Conservation (phyloP, 2,329 filamentous ascomycete genomes). For the Penicillium sclerotigenum region DNA sequence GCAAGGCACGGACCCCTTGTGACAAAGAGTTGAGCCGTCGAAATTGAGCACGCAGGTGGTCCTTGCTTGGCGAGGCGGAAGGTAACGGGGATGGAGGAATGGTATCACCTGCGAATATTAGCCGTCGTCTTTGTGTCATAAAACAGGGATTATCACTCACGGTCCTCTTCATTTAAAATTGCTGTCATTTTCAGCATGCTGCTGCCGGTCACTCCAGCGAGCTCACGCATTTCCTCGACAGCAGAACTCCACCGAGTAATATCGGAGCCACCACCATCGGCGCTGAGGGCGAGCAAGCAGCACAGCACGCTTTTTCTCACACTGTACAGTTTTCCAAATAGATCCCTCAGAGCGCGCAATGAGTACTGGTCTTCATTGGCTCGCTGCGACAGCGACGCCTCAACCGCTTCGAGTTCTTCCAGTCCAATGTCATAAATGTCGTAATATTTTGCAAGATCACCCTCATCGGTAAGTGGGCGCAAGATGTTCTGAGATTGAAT, state of each 20-base stretch:
- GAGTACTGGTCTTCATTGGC: constrained; percentile 74
- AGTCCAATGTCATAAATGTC: constrained; percentile 81
- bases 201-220: constrained; percentile 60
- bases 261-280: constrained; percentile 72
- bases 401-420: constrained; percentile 68
- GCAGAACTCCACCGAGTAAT: constrained; percentile 75
- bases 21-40: constrained; percentile 85
- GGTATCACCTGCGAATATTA: constrained; percentile 37
- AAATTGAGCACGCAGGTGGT: constrained; percentile 81
- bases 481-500: constrained; percentile 66
- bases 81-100: constrained; percentile 56
- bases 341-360: constrained; percentile 74
- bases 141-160: constrained; percentile 47
- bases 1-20: constrained; percentile 82
- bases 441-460: constrained; percentile 86
- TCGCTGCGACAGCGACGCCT: constrained; percentile 60
- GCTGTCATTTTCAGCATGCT: constrained; percentile 65
- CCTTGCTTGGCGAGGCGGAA: constrained; percentile 69
- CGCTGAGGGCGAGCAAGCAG: constrained; percentile 81
- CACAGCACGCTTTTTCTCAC: constrained; percentile 83
- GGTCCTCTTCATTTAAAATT: constrained; percentile 75
- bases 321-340: constrained; percentile 75
- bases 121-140: background rate
- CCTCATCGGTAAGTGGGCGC: constrained; percentile 70
- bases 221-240: constrained; percentile 66